Evolutionary conservation across 139 green algal species (phyloP), one percentile per base, ranked within the genome.

Genomic region (Chlamydomonas sp.): DNA sequence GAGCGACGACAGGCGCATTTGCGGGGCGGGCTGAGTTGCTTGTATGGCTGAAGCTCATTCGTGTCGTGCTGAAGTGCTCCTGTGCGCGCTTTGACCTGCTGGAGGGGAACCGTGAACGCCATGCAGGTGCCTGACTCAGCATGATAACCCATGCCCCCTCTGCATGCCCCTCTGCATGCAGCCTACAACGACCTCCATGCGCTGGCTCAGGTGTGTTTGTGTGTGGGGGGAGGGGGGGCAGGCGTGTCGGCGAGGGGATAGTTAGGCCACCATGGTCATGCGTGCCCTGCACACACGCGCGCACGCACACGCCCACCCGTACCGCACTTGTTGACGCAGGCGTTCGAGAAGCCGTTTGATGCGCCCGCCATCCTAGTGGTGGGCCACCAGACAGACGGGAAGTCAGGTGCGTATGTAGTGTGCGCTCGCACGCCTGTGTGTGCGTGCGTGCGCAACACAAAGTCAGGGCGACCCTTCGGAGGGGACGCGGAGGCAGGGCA

Each of bases 351-450:
- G 59, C 59, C 59, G 6, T 97, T 97, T 74, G 92, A 97, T 70
- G 86, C 90, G 1, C 92, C 92, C n/a, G 92, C 92, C 2, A 95
- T 97, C 58, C 71, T 97, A 38, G 92, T 97, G 35, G 89, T 97
- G 13, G 92, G 92, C 0, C 92, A 97, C 70, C 92, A 97, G 76
- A 97, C 92, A n/a, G 92, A 97, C 58, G 92, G 92, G 36, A 97
- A 97, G 71, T 91, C 81, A 76, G 87, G 87, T 93, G 54, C 54
- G 79, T 54, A 34, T 30, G 54, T 43, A n/a, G n/a, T n/a, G n/a
- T n/a, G n/a, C n/a, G n/a, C n/a, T n/a, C n/a, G n/a, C n/a, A n/a
- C n/a, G n/a, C n/a, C n/a, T n/a, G n/a, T n/a, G n/a, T n/a, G n/a
- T n/a, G n/a, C n/a, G n/a, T n/a, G n/a, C n/a, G n/a, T n/a, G n/a